phyloP scores from a whole-genome alignment of 768 basidiomycete genomes.

The Pluteus cervinus region DNA sequence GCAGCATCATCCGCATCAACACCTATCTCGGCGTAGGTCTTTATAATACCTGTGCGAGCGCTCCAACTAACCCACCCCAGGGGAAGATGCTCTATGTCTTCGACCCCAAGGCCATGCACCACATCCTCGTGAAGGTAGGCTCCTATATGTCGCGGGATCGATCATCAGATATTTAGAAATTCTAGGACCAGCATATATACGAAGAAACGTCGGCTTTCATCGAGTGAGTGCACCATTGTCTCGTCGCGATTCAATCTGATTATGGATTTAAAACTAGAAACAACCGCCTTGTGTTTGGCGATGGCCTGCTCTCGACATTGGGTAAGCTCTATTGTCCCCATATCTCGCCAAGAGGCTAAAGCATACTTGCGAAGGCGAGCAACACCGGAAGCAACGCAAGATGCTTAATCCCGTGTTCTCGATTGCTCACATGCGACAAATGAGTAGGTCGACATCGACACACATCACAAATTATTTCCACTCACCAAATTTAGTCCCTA shows the following conservation, averaged over 20 bases:
- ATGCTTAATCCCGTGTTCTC: conserved; percentile 42
- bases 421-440: conserved; percentile 30
- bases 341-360: neutral
- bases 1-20: conserved; percentile 24
- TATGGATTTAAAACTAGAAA: conserved; percentile 11
- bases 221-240: conserved; percentile 11
- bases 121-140: conserved; percentile 38
- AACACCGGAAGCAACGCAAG: conserved; percentile 35
- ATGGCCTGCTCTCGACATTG: conserved; percentile 19
- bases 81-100: conserved; percentile 30
- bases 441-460: conserved; percentile 25
- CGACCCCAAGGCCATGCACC: conserved; percentile 40
- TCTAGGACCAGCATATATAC: conserved; percentile 25
- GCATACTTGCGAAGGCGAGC: conserved; percentile 23
- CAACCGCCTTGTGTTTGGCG: conserved; percentile 19
- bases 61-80: conserved; percentile 10
- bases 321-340: conserved; percentile 10
- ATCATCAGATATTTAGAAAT: neutral
- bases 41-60: neutral
- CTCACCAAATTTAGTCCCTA: conserved; percentile 18
- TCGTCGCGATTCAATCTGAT: neutral
- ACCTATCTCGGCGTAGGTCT: conserved; percentile 28
- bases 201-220: conserved; percentile 20
- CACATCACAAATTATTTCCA: neutral
- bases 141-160: neutral